Percentiles rank a stretch among this genome's conserved stretches.
phyloP scores from a whole-genome alignment of 2,329 filamentous ascomycete species.

The Fusarium illudens region DNA sequence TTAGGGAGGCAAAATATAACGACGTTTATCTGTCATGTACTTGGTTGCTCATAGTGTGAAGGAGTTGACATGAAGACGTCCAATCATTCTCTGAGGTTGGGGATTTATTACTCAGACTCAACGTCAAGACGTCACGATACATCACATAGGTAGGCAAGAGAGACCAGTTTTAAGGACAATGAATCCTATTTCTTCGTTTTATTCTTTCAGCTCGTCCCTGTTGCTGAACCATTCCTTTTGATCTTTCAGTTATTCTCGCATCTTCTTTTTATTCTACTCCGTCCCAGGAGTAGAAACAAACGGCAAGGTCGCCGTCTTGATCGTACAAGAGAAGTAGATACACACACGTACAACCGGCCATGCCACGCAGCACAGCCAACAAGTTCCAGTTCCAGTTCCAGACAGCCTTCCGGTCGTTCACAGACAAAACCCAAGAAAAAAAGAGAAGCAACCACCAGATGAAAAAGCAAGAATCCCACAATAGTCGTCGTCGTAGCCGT shows the following conservation, averaged over 20 bases:
- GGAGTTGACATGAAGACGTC: neutral
- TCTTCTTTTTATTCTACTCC: conserved; percentile 16
- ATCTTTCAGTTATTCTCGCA: conserved; percentile 19
- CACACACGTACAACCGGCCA: conserved; percentile 7
- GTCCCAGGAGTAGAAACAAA: conserved; percentile 24
- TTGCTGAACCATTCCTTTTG: conserved; percentile 30
- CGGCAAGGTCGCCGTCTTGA: conserved; percentile 7
- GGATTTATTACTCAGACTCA: neutral
- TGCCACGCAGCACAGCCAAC: neutral
- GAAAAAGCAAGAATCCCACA: conserved; percentile 4
- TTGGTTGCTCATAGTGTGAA: neutral
- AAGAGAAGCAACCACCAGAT: neutral
- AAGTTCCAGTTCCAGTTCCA: conserved; percentile 9
- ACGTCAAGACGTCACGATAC: neutral
- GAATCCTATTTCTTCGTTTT: conserved; percentile 29
- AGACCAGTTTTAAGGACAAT: conserved; percentile 10
- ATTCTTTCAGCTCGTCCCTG: conserved; percentile 28
- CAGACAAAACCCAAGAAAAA: conserved; percentile 18
- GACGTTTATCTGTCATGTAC: neutral
- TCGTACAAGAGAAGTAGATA: conserved; percentile 31
- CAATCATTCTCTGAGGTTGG: neutral
- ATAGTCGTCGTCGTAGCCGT: conserved; percentile 19
- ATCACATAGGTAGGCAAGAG: neutral
- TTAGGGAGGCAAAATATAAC: neutral
- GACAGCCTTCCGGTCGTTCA: conserved; percentile 13